These are phyloP conservation scores for Phaeophleospora eucalypticola DNA, from an alignment of 2,329 filamentous ascomycete species.

Conservation along the genomic window DNA sequence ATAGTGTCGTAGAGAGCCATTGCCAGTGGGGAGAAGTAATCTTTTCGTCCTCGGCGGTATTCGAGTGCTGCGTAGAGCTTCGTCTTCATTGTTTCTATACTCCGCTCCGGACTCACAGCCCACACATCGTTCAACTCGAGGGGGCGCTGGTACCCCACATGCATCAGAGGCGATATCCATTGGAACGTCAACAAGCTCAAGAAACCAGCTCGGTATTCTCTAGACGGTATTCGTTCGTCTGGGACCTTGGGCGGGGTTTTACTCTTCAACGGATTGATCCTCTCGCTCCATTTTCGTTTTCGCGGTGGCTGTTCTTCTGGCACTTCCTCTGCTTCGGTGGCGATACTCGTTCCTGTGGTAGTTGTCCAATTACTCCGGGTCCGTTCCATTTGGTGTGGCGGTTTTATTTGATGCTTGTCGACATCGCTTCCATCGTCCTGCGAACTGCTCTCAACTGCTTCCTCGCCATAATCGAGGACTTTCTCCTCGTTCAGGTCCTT, in stretches of 20 bases:
- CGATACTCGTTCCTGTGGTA: slow-evolving; percentile 31
- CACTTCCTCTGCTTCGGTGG: slow-evolving; percentile 19
- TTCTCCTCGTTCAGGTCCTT: slow-evolving; percentile 35
- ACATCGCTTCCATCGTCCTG: slow-evolving; percentile 20
- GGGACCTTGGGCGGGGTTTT: slow-evolving; percentile 54
- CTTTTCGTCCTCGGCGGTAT: slow-evolving; percentile 56
- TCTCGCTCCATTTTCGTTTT: slow-evolving; percentile 61
- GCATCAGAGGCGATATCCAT: slow-evolving; percentile 89
- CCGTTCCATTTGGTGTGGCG: slow-evolving; percentile 16
- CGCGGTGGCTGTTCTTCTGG: slow-evolving; percentile 20
- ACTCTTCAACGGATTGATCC: slow-evolving; percentile 45
- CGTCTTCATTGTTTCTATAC: slow-evolving; percentile 64
- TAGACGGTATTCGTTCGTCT: slow-evolving; percentile 51
- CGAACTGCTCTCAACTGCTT: slow-evolving; percentile 22
- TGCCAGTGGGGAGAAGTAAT: slow-evolving; percentile 60
- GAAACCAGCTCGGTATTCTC: slow-evolving; percentile 69
- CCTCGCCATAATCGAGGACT: slow-evolving; percentile 25
- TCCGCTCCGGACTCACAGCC: slow-evolving; percentile 76
- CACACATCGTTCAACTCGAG: slow-evolving; percentile 84
- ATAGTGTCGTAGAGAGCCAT: slow-evolving; percentile 85
- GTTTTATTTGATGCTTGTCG: slow-evolving; percentile 15
- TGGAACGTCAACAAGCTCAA: slow-evolving; percentile 76
- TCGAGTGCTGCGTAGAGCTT: slow-evolving; percentile 67
- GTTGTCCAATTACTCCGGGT: slow-evolving; percentile 33
- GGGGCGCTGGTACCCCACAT: slow-evolving; percentile 75